Evolutionary conservation across 1,139 yeast species (phyloP), one percentile per base, ranked within the genome.

Genomic region (Ogataea hybrid): DNA sequence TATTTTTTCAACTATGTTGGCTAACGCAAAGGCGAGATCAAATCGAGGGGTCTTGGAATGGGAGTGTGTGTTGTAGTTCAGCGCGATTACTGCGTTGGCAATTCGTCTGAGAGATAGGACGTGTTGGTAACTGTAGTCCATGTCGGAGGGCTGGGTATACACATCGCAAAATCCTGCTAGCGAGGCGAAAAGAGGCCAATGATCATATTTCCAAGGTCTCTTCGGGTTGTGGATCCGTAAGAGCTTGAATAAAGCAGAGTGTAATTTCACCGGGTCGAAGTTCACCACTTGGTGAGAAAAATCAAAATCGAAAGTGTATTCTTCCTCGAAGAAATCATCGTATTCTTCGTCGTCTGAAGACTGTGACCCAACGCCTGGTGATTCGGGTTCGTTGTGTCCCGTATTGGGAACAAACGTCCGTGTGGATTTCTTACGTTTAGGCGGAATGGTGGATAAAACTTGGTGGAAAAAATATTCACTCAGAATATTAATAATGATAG

Each of bases 61-160:
- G 20, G 27, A 20, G 16, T 20, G 27, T 6, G 31, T 18, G 11
- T 50, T 53, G 12, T 39, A 41, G 9, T 61, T 52, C 14, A 77
- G 57, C 0, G 77, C 78, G 6, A 82, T 65, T 16, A 77, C 64
- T 34, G 79, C 51, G 46, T 77, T 78, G 5, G 84, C 70, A 5
- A 81, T 51, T 7, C 70, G 58, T 45, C 79, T 81, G 9, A 82
- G 61, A 22, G 87, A 79, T 14, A 81, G 63, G 0, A 79, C 53
- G 44, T 50, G 47, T 33, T 52, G 54, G 38, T 57, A 62, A 23
- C 67, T 60, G 1, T 63, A 57, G 17, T 79, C 81, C n/a, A 71
- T 71, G 27, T 82, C 85, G 32, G 75, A 73, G 0, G 90, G 89
- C 49, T 81, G 88, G 1, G 87, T 79, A 51, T 71, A 67, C 4